Base-by-base conservation (phyloP, 1,139 yeast species). In the Candida tropicalis region DNA sequence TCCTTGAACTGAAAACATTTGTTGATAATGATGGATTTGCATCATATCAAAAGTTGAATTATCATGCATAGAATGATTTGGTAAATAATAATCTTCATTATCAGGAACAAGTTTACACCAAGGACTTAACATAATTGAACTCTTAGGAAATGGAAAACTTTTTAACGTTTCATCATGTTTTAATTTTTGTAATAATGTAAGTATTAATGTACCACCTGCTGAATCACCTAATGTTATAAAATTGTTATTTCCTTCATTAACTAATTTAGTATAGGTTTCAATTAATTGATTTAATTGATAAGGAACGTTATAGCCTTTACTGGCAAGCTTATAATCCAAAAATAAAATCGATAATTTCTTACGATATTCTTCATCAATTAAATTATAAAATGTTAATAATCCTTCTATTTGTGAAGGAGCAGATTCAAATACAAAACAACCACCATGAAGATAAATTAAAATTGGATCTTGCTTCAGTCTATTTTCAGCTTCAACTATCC, bases 361-460 rank as follows among this genome's bases (percentile, higher is more conserved):
- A 28, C 61, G 62, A 38, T 60, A 57, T 5, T 55, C 54, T 1
- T 60, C 59, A 12, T 62, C 65, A n/a, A 72, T 38, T 15, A 67
- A 55, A 29, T 60, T 57, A 45, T 68, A 62, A 12, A 67, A 53
- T 2, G 70, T 56, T 15, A 65, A 42, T 10, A 70, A 27, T 0
- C 67, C 51, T 43, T 64, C 64, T 24, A 71, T 31, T 45, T 73
- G 78, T 36, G 58, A 54, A 0, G 66, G 65, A 38, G 56, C 53
- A 0, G 72, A 63, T 45, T 71, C 66, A 28, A 68, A 43, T 40
- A 60, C 68, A 49, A 60, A 73, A 2, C 77, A 77, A 2, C 79
- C 79, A 16, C 79, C 78, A 47, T 73, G 78, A 11, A 57, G 47
- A 48, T 60, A 73, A 20, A 73, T 54, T 11, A 73, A 52, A n/a